Evolutionary conservation across 148 eudicot genomes (phyloP).

Genomic region (Rhododendron williamsianum): DNA sequence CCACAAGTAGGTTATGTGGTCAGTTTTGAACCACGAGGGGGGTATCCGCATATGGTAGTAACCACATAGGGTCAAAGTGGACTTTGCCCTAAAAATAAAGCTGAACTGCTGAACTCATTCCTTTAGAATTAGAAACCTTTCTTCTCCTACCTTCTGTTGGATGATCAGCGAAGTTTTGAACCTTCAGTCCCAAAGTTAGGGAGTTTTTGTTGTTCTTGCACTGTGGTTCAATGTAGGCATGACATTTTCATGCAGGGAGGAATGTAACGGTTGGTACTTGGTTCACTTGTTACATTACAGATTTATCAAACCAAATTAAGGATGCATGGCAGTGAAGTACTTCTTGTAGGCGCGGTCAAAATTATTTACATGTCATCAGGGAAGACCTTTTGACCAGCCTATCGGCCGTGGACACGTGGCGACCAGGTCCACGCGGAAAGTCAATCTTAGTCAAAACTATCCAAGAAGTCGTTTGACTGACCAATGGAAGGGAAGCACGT

Average conservation of each 20-base stretch:
- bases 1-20: too few species aligned
- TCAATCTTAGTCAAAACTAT: too few species aligned
- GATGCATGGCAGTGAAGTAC: neutral
- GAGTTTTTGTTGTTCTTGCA: neutral
- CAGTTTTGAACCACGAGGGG: too few species aligned
- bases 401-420: too few species aligned
- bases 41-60: too few species aligned
- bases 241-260: neutral
- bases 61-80: too few species aligned
- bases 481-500: too few species aligned
- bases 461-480: too few species aligned
- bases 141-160: neutral
- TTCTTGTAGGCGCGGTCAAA: too few species aligned
- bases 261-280: neutral
- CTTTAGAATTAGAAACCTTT: neutral
- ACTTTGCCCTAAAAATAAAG: neutral
- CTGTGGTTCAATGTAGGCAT: neutral
- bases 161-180: neutral
- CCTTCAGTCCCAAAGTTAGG: neutral
- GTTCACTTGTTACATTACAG: neutral
- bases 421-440: too few species aligned
- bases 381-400: too few species aligned
- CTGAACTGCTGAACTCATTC: neutral
- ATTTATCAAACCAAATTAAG: neutral
- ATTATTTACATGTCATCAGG: too few species aligned